Conservation (phyloP, 1,284 basidiomycete species). For the Trichosporon ovoides region DNA sequence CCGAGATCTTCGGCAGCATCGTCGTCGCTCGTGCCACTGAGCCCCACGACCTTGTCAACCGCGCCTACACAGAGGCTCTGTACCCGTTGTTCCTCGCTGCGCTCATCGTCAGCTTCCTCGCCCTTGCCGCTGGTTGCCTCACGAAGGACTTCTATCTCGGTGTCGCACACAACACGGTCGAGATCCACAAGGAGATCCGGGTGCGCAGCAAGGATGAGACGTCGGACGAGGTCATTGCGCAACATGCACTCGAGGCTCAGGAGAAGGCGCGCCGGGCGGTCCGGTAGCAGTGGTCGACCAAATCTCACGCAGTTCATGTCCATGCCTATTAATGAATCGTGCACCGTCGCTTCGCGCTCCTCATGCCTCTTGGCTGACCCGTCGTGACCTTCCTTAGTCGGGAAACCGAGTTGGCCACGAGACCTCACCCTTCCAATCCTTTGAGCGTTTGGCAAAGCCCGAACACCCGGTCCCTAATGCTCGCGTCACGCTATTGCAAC, state of each 20-base stretch:
- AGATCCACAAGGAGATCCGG: constrained; percentile 28
- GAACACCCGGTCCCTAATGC: no score
- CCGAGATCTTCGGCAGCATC: constrained; percentile 26
- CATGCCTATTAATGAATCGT: no score
- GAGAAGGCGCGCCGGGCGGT: constrained; percentile 18
- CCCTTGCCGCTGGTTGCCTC: constrained; percentile 20
- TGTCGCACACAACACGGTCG: constrained; percentile 30
- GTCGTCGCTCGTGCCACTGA: constrained; percentile 24
- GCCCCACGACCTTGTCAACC: constrained; percentile 24
- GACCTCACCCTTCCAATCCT: no score
- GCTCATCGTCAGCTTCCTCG: constrained; percentile 22
- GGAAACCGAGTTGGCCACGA: no score
- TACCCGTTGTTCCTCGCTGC: constrained; percentile 23
- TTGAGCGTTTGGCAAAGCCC: no score
- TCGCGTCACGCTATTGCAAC: no score
- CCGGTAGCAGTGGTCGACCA: not conserved
- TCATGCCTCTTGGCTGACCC: no score
- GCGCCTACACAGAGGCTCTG: constrained; percentile 26
- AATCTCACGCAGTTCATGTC: no score
- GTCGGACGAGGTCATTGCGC: constrained; percentile 20
- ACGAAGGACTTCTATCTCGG: constrained; percentile 32
- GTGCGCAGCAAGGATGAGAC: constrained; percentile 20
- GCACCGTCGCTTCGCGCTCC: no score
- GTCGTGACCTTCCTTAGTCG: no score
- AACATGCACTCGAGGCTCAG: constrained; percentile 20